Evolutionary conservation across 2,329 filamentous ascomycete genomes (phyloP), one percentile per base, ranked within the genome.

Genomic region (Pestalotiopsis fici): DNA sequence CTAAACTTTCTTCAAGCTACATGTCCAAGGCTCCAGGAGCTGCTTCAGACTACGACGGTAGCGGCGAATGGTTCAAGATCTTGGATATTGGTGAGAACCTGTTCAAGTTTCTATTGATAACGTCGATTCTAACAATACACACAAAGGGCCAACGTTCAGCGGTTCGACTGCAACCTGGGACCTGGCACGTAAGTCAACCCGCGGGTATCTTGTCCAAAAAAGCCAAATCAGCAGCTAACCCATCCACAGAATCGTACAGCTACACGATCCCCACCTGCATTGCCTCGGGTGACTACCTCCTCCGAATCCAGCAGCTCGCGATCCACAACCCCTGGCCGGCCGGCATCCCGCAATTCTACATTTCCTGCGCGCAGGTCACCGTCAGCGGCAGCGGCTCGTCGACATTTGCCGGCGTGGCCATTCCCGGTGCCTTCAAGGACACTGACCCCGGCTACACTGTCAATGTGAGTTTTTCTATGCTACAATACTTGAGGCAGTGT

Each of bases 221-320:
- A 21, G 15, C 13, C n/a, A n/a, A n/a, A n/a, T n/a, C n/a, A n/a
- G n/a, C n/a, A n/a, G n/a, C n/a, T n/a, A n/a, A n/a, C n/a, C n/a
- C n/a, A n/a, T n/a, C n/a, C n/a, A 65, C 43, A 76, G 74, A 70
- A n/a, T 71, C 77, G 0, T 82, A 82, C 74, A 75, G 76, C 1
- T 74, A 71, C 70, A 74, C 79, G 64, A 85, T 90, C 70, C 88
- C 88, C 3, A 71, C 76, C 28, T 84, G 83, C 70, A 81, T 90
- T 65, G 82, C 82, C 31, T 75, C 86, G 50, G 88, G 88, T 67
- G 85, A 89, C 70, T 89, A 90, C 74, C 83, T 90, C 66, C 80
- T 89, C 37, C 82, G 88, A 50, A 85, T 88, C 74, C 87, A 90
- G 78, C 82, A 87, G 65, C 84, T 91, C 64, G 89, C 86, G 27